Evolutionary conservation across 345 rosid genomes (phyloP).

Genomic region (Eucalyptus albens): DNA sequence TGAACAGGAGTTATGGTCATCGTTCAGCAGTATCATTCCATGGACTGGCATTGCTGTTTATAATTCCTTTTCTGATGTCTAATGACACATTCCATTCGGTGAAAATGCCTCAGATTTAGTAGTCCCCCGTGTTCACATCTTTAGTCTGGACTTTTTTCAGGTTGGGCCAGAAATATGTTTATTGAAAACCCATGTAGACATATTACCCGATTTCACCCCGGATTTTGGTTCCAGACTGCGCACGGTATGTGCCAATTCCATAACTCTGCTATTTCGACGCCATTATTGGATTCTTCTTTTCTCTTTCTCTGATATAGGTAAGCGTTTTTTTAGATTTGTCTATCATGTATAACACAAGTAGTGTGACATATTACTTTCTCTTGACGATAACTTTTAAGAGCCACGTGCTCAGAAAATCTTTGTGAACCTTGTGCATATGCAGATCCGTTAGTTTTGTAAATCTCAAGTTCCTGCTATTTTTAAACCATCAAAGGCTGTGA

Average conservation of each 20-base stretch:
- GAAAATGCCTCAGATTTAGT: background rate
- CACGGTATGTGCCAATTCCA: conserved; percentile 22
- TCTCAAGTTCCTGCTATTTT: background rate
- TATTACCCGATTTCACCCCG: conserved; percentile 84
- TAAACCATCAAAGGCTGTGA: background rate
- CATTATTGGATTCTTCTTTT: background rate
- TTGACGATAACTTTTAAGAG: background rate
- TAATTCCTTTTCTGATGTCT: background rate
- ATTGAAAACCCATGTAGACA: conserved; percentile 94
- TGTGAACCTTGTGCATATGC: background rate
- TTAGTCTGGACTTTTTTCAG: conserved; percentile 15
- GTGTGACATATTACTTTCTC: background rate
- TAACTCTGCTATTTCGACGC: background rate
- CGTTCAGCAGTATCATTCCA: background rate
- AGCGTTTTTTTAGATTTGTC: background rate
- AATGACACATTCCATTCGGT: background rate
- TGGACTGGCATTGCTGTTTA: background rate
- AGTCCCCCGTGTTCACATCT: background rate
- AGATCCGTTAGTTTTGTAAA: background rate
- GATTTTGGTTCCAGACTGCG: conserved; percentile 89
- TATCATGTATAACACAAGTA: background rate
- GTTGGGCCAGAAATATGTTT: conserved; percentile 95
- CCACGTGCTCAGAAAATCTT: background rate
- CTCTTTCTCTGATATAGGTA: background rate
- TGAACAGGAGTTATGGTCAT: background rate